These are phyloP conservation scores for Medicago truncatula DNA, from an alignment of 306 rosid genomes.

Conservation along the genomic window MtrunA17r5.0-ANR NC_053043.1:29470501-29471000, in stretches of 20 bases:
- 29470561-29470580: too few relatives aligned
- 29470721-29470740: neutral
- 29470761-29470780: constrained; percentile 51
- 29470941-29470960: constrained; percentile 66
- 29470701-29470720: neutral
- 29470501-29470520: too few relatives aligned
- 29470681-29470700: neutral
- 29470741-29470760: constrained; percentile 30
- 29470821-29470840: constrained; percentile 67
- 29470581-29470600: too few relatives aligned
- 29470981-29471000: constrained; percentile 58
- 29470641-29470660: too few relatives aligned
- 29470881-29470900: constrained; percentile 53
- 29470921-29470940: constrained; percentile 53
- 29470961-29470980: constrained; percentile 67
- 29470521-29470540: too few relatives aligned
- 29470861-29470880: constrained; percentile 48
- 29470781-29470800: constrained; percentile 78
- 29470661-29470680: too few relatives aligned
- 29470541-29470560: too few relatives aligned
- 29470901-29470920: constrained; percentile 50
- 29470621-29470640: too few relatives aligned
- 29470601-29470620: too few relatives aligned
- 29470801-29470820: constrained; percentile 70
- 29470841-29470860: constrained; percentile 63